A percentile compares a stretch with the other conserved stretches of the same genome.
Conservation (phyloP, 148 eudicot genomes). For the Suaeda aralocaspica region DNA sequence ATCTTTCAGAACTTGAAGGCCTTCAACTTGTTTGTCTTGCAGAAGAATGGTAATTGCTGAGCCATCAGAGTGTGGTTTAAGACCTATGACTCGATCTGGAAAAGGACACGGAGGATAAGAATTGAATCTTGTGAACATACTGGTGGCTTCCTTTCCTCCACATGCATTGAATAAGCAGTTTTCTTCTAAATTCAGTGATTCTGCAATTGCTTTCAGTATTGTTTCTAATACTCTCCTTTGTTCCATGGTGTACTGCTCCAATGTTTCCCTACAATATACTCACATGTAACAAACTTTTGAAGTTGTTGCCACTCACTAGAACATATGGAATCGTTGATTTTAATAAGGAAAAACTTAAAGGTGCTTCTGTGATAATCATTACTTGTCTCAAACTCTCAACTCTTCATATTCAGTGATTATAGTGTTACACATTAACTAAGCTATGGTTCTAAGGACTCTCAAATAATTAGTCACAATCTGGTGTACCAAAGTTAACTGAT, state of each 20-base stretch:
- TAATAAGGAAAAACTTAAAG: too few species aligned
- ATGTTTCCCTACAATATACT: conserved; percentile 5
- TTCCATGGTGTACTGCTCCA: conserved; percentile 15
- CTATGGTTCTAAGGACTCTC: too few species aligned
- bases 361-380: too few species aligned
- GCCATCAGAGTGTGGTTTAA: conserved; percentile 49
- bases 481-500: too few species aligned
- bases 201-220: conserved; percentile 37
- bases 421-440: too few species aligned
- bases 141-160: conserved; percentile 18
- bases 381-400: too few species aligned
- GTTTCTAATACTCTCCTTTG: neutral
- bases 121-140: conserved; percentile 32
- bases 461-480: too few species aligned
- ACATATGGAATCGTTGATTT: too few species aligned
- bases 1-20: conserved; percentile 41
- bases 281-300: too few species aligned
- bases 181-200: conserved; percentile 34
- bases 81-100: conserved; percentile 34
- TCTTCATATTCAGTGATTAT: too few species aligned
- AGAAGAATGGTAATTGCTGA: conserved; percentile 35
- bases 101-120: conserved; percentile 39
- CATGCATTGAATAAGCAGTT: conserved; percentile 24
- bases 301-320: too few species aligned
- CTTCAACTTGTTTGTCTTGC: conserved; percentile 45